phyloP scores from a whole-genome alignment of 148 eudicot genomes.

The Fagopyrum homotropicum region DNA sequence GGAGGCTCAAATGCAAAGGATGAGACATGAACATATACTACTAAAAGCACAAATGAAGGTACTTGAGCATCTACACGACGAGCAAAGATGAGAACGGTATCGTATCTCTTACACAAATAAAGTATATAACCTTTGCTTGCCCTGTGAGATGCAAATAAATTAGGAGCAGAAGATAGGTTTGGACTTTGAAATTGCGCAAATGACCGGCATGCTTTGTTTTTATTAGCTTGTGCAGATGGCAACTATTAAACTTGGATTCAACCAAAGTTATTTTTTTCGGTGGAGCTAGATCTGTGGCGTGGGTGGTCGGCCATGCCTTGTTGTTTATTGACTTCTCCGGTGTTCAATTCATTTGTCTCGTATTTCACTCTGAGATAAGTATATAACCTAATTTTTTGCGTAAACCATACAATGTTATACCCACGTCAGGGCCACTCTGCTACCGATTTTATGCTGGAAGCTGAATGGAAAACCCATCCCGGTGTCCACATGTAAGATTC shows the following conservation, averaged over 20 bases:
- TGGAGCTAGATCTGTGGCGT: too few species aligned
- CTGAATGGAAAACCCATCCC: too few species aligned
- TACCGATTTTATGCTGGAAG: too few species aligned
- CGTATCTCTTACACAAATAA: too few species aligned
- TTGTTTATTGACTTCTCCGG: too few species aligned
- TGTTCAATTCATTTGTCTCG: too few species aligned
- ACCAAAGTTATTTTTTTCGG: not conserved
- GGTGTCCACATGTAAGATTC: too few species aligned
- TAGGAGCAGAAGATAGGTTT: not conserved
- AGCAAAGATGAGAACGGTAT: not conserved
- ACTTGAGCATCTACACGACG: conserved; percentile 7
- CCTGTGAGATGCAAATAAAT: not conserved
- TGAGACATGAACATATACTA: conserved; percentile 54
- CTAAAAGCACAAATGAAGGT: conserved; percentile 45
- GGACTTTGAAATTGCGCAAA: not conserved
- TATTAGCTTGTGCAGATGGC: not conserved
- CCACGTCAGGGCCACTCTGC: too few species aligned
- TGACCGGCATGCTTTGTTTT: not conserved
- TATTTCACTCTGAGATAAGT: too few species aligned
- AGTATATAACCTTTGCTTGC: not conserved
- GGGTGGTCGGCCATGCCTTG: too few species aligned
- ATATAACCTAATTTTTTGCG: too few species aligned
- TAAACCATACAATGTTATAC: too few species aligned
- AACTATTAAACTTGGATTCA: not conserved
- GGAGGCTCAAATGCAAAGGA: conserved; percentile 69